Evolutionary conservation across 2,329 filamentous ascomycete species (phyloP), one percentile per base, ranked within the genome.

Genomic region (Stenocarpella maydis): DNA sequence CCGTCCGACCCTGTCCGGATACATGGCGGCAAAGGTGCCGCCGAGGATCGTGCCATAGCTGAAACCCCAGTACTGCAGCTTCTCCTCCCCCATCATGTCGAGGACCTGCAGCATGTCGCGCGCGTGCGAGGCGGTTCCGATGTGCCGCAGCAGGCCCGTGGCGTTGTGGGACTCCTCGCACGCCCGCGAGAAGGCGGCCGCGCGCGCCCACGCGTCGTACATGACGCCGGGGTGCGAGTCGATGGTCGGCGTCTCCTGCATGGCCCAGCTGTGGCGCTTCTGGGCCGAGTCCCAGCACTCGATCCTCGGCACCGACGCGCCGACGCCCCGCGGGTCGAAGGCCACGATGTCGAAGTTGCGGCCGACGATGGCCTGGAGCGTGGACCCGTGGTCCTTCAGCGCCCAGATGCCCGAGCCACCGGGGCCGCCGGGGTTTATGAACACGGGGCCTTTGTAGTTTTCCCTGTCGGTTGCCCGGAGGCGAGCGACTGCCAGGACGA

Each of bases 31-130:
- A 74, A 87, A 87, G 0, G 82, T 82, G 15, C 82, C 83, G 4
- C 86, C 86, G 0, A 88, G 78, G 2, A 87, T 74, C 9, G 85
- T 86, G 12, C 86, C 86, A 71, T 88, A 88, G 71, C 84, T 87
- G 69, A 87, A 83, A 0, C 86, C 86, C 85, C 85, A 87, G 74
- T 86, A 87, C 53, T 78, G 80, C 8, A 86, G 77, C 75, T 80
- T 82, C 4, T 78, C 75, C 65, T 82, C 73, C 2, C 82, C 83
- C 7, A 79, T 78, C 72, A 81, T 77, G 39, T 81, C 68, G 19
- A 84, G 74, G 14, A 86, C 82, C 72, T 82, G 83, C 0, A 86
- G 78, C 81, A 86, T 80, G 70, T 86, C 84, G 21, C 83, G 76
- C 0, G 82, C 84, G 45, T 82, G 79, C 4, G 81, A 83, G 1